phyloP scores from a whole-genome alignment of 208 protist genomes.

The Wallacemonas sp. region DNA sequence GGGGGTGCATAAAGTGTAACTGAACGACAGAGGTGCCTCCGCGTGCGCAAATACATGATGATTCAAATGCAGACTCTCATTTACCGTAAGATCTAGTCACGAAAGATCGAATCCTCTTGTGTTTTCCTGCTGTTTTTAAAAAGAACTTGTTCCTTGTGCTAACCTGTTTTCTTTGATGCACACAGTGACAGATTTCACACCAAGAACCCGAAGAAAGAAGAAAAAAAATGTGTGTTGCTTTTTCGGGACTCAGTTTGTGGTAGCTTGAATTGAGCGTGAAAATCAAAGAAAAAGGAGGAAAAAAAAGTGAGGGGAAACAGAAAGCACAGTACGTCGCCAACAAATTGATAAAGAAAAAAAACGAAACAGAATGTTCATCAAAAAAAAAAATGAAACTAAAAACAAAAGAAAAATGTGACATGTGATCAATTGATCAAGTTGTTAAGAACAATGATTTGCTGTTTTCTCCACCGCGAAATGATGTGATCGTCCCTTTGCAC shows the following conservation, averaged over 20 bases:
- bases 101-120: not conserved
- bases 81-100: not conserved
- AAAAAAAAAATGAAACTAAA: conserved; percentile 22
- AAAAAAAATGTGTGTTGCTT: not conserved
- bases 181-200: too few species aligned
- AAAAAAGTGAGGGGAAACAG: conserved; percentile 15
- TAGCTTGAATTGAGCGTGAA: conserved; percentile 7
- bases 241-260: not conserved
- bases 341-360: too few species aligned
- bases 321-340: too few species aligned
- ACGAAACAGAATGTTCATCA: conserved; percentile 14
- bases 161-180: too few species aligned
- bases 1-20: not conserved
- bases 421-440: not conserved
- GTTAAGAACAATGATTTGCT: not conserved
- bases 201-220: too few species aligned
- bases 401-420: conserved; percentile 1
- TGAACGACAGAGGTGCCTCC: not conserved
- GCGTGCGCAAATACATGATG: not conserved
- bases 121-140: not conserved
- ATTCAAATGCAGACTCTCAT: conserved; percentile 2
- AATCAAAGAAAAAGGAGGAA: conserved; percentile 23
- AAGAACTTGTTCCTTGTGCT: not conserved
- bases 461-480: not conserved
- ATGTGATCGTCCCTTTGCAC: conserved; percentile 4